Conservation (phyloP, 2,329 filamentous ascomycete genomes). For the Polytolypa hystricis region DNA sequence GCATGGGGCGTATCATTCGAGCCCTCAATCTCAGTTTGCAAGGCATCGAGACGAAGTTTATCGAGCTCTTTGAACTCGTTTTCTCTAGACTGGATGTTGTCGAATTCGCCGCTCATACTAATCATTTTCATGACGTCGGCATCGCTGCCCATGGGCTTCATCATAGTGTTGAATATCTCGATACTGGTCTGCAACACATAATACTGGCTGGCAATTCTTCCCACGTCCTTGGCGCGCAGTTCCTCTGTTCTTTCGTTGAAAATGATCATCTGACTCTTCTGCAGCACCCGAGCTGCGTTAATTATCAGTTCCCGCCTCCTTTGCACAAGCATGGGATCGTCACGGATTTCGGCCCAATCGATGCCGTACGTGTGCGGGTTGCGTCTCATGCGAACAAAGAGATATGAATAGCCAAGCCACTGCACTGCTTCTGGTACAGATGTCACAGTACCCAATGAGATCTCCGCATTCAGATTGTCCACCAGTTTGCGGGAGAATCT, state of each 20-base stretch:
- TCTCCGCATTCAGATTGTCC: slow-evolving; percentile 93
- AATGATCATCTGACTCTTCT: slow-evolving; percentile 96
- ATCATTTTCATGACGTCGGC: slow-evolving; percentile 94
- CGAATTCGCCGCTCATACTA: slow-evolving; percentile 93
- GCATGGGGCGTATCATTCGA: slow-evolving; percentile 58
- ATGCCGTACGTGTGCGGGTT: slow-evolving; percentile 91
- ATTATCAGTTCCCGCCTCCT: slow-evolving; percentile 76
- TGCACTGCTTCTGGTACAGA: slow-evolving; percentile 87
- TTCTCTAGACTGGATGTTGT: slow-evolving; percentile 89
- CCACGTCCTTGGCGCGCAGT: slow-evolving; percentile 85
- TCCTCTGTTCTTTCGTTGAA: slow-evolving; percentile 94
- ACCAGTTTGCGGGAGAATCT: slow-evolving; percentile 87
- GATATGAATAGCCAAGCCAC: slow-evolving; percentile 95
- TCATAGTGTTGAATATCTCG: slow-evolving; percentile 92
- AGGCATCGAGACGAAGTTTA: slow-evolving; percentile 56
- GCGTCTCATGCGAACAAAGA: slow-evolving; percentile 92
- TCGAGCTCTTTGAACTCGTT: slow-evolving; percentile 81
- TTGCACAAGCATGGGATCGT: slow-evolving; percentile 81
- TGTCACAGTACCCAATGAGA: slow-evolving; percentile 86
- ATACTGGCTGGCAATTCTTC: slow-evolving; percentile 91
- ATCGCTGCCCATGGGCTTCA: slow-evolving; percentile 75
- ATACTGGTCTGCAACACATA: slow-evolving; percentile 91
- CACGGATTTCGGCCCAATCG: slow-evolving; percentile 78
- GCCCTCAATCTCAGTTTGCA: slow-evolving; percentile 68
- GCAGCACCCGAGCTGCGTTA: slow-evolving; percentile 74